Evolutionary conservation across 2,329 filamentous ascomycete genomes (phyloP).

Genomic region (Claviceps capensis): DNA sequence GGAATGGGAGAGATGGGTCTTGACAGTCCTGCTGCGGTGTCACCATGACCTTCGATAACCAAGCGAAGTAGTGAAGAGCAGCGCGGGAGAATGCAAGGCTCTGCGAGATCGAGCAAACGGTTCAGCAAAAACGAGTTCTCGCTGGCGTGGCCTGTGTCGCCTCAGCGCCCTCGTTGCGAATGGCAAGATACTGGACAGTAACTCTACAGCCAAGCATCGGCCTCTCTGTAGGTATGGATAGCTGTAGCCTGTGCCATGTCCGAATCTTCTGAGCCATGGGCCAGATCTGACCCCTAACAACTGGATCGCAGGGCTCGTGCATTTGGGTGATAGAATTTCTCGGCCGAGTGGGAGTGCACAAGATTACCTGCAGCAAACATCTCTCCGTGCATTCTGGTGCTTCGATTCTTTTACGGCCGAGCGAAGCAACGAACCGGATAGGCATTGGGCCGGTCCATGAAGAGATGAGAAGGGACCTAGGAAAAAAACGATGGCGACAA

Average conservation of each 20-base stretch:
- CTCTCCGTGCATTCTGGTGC: no score
- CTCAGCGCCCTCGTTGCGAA: not conserved
- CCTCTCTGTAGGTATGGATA: not conserved
- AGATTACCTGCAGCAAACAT: not conserved
- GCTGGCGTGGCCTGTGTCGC: conserved; percentile 2
- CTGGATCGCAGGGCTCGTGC: not conserved
- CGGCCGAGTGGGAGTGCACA: conserved; percentile 3
- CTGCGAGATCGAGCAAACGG: not conserved
- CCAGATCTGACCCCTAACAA: not conserved
- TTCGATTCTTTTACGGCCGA: no score
- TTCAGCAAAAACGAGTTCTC: conserved; percentile 1
- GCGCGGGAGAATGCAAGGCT: not conserved
- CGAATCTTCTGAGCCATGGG: not conserved
- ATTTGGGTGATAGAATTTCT: conserved; percentile 1
- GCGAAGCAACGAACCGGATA: not conserved
- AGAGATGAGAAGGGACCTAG: not conserved
- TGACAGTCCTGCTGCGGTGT: not conserved
- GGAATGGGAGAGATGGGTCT: not conserved
- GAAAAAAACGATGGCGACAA: not conserved
- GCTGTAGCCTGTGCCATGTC: not conserved
- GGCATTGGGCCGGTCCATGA: not conserved
- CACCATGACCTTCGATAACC: not conserved
- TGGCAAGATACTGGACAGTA: not conserved
- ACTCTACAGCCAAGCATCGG: not conserved
- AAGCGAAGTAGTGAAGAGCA: not conserved